Evolutionary conservation across 2,329 filamentous ascomycete genomes (phyloP), one percentile per base, ranked within the genome.

Genomic region (Seiridium cupressi): DNA sequence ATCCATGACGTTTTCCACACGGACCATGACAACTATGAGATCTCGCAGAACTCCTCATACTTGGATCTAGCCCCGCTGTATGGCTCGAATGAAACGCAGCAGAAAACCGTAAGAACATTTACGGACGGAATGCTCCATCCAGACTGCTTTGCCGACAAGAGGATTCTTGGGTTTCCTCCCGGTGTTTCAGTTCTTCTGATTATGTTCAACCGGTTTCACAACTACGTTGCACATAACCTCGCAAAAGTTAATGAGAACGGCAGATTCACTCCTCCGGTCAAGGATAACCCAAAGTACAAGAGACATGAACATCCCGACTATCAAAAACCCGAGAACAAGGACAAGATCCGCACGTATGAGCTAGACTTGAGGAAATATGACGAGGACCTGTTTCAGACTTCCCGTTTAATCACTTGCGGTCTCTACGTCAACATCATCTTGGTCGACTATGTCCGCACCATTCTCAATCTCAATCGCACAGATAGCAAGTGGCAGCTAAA

Each of bases 191-290:
- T 91, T 4, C 68, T 93, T 3, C 75, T 93, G 35, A 82, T 93
- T 73, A 92, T 93, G 89, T 89, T 92, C 76, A 89, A 89, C 68
- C 84, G 88, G 32, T 96, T 96, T 76, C 94, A 97, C 76, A 97
- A 98, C 75, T 84, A 95, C 64, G 86, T 93, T 0, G 93, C 91
- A 1, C 84, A 87, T 58, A 89, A 94, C 62, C 79, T 97, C 18
- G 90, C 90, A 0, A 77, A 83, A n/a, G 94, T 97, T 74, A 97
- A 97, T 68, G 93, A 97, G 68, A 85, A 86, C 49, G 88, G 87
- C 13, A 85, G 91, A 31, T 97, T 97, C 74, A 84, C 82, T 0
- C 88, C 86, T 91, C 92, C 0, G 69, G 77, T 0, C 73, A 78
- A 0, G 64, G 75, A 0, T 76, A 85, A 0, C 68, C 77, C 0